Percentiles rank a stretch among this genome's conserved stretches.
Conservation (phyloP, 805 yeast genomes). For the Candida maesae region DNA sequence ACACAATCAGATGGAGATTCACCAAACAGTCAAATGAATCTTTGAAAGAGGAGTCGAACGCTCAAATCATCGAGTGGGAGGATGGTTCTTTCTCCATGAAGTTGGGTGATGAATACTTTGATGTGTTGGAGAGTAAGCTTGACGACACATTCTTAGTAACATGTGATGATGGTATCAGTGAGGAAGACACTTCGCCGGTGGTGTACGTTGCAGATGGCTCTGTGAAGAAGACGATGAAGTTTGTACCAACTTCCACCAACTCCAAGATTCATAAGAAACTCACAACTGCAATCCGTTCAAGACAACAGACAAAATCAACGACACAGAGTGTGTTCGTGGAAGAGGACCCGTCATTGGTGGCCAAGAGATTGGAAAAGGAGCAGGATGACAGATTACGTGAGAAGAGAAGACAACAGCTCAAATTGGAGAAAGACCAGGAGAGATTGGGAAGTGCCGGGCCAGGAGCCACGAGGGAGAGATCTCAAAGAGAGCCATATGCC, state of each 20-base stretch:
- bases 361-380: constrained; percentile 62
- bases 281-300: constrained; percentile 58
- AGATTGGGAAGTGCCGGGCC: constrained; percentile 43
- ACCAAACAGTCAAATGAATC: constrained; percentile 52
- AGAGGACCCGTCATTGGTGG: constrained; percentile 68
- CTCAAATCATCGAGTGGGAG: constrained; percentile 89
- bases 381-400: constrained; percentile 62
- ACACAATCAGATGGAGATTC: constrained; percentile 93
- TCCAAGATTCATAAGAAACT: constrained; percentile 79
- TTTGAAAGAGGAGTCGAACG: constrained; percentile 79
- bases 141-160: constrained; percentile 70
- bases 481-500: neutral
- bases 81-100: constrained; percentile 87
- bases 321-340: constrained; percentile 38
- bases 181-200: constrained; percentile 2
- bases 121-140: constrained; percentile 59
- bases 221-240: constrained; percentile 60
- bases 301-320: constrained; percentile 31
- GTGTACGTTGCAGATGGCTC: constrained; percentile 45
- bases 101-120: constrained; percentile 84
- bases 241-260: constrained; percentile 87
- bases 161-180: constrained; percentile 30
- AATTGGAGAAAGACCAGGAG: constrained; percentile 53
- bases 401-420: constrained; percentile 58
- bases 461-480: constrained; percentile 27